Evolutionary conservation across 1,139 yeast species (phyloP).

Genomic region (Blastobotrys serpentis): DNA sequence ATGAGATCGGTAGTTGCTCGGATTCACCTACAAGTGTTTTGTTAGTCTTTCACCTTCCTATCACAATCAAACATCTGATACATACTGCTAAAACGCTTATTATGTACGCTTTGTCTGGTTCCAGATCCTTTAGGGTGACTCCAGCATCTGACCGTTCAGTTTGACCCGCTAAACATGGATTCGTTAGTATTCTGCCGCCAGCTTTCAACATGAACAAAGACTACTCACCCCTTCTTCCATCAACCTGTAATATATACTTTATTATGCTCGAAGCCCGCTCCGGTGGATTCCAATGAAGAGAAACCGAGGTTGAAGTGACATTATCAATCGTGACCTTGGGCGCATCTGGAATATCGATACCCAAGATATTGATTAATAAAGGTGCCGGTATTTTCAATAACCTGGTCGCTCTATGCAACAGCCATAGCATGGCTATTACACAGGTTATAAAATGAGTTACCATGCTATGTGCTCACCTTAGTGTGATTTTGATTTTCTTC

Average conservation of each 20-base stretch:
- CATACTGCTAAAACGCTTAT: slow-evolving; percentile 51
- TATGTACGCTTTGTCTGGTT: slow-evolving; percentile 51
- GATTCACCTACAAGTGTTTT: slow-evolving; percentile 35
- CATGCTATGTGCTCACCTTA: slow-evolving; percentile 11
- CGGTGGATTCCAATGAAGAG: slow-evolving; percentile 57
- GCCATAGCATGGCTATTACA: slow-evolving; percentile 49
- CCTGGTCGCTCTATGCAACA: slow-evolving; percentile 45
- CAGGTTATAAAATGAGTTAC: slow-evolving; percentile 16
- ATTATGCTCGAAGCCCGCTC: slow-evolving; percentile 36
- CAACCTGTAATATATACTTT: slow-evolving; percentile 47
- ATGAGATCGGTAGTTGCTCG: slow-evolving; percentile 36
- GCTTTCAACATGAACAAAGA: background rate
- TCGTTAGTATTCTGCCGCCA: background rate
- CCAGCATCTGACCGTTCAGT: slow-evolving; percentile 39
- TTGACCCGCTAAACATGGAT: slow-evolving; percentile 37
- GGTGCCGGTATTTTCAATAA: slow-evolving; percentile 51
- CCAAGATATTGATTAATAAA: slow-evolving; percentile 49
- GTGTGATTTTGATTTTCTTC: slow-evolving; percentile 5
- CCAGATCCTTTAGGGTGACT: slow-evolving; percentile 45
- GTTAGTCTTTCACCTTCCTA: background rate
- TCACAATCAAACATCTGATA: background rate
- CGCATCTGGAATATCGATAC: slow-evolving; percentile 56
- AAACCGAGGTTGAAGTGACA: slow-evolving; percentile 49
- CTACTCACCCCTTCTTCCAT: slow-evolving; percentile 43
- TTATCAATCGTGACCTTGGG: slow-evolving; percentile 58